Conservation (phyloP, 805 yeast species). For the Yarrowia osloensis region DNA sequence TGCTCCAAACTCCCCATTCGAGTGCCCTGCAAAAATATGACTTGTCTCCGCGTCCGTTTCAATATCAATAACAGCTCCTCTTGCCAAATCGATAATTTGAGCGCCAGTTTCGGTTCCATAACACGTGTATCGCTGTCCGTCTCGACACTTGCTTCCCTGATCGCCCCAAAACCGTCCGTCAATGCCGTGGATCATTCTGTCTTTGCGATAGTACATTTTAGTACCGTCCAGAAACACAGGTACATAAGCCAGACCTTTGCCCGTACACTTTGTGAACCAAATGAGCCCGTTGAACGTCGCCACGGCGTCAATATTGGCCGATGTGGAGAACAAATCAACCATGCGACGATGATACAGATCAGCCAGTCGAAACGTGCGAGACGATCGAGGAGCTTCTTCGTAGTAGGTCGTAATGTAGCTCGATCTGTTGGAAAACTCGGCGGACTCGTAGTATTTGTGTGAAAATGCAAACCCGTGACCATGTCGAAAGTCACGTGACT, state of each 20-base stretch:
- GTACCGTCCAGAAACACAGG: neutral
- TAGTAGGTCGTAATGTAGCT: neutral
- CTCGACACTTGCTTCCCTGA: neutral
- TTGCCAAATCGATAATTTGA: neutral
- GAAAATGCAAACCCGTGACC: neutral
- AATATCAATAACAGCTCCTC: neutral
- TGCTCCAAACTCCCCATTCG: neutral
- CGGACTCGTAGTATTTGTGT: neutral
- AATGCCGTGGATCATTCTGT: neutral
- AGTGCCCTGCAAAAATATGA: neutral
- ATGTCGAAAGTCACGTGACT: neutral
- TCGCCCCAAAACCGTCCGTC: neutral
- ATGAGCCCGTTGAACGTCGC: neutral
- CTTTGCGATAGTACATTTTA: neutral
- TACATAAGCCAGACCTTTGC: neutral
- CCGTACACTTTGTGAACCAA: neutral
- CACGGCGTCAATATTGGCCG: neutral
- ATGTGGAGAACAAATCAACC: neutral
- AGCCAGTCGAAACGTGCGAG: neutral
- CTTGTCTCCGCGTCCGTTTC: neutral
- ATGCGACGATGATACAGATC: neutral
- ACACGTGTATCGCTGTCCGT: neutral
- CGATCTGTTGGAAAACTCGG: neutral
- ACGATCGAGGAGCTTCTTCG: neutral
- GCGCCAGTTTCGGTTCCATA: neutral